phyloP scores from a whole-genome alignment of 2,329 filamentous ascomycete genomes.

The Calonectria multiphialidica region DNA sequence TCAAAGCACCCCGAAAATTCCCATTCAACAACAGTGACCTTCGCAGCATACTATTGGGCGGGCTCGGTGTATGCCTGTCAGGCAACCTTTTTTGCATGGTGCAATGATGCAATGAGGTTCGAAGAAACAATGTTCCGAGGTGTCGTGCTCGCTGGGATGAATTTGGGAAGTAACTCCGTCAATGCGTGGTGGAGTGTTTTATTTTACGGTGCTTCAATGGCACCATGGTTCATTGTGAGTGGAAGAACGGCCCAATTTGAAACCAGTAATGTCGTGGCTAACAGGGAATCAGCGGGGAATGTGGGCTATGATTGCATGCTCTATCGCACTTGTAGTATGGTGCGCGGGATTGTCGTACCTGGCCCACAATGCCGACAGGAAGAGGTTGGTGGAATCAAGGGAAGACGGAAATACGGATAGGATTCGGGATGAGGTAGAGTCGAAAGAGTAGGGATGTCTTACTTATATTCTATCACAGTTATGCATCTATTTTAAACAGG shows the following conservation, averaged over 20 bases:
- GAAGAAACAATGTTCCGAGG: conserved; percentile 73
- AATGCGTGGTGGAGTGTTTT: conserved; percentile 82
- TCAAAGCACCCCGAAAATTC: conserved; percentile 54
- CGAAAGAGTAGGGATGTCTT: background rate
- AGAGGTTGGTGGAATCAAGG: background rate
- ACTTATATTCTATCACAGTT: background rate
- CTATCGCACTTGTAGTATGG: conserved; percentile 71
- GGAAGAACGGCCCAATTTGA: background rate
- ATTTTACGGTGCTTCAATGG: conserved; percentile 76
- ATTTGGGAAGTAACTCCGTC: conserved; percentile 74
- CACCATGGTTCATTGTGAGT: conserved; percentile 73
- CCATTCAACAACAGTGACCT: conserved; percentile 63
- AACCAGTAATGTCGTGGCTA: conserved; percentile 14
- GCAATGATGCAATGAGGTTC: conserved; percentile 76
- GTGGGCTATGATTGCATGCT: conserved; percentile 79
- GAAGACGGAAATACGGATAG: background rate
- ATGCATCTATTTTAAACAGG: background rate
- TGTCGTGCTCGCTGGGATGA: conserved; percentile 80
- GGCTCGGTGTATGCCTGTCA: conserved; percentile 79
- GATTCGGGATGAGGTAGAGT: background rate
- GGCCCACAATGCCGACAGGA: conserved; percentile 20
- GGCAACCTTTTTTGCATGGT: conserved; percentile 82
- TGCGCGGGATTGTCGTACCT: conserved; percentile 63
- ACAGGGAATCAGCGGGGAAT: conserved; percentile 66
- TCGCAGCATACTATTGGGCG: conserved; percentile 78